phyloP scores from a whole-genome alignment of 192 early-diverging fungal genomes.

The Geosiphon pyriformis region DNA sequence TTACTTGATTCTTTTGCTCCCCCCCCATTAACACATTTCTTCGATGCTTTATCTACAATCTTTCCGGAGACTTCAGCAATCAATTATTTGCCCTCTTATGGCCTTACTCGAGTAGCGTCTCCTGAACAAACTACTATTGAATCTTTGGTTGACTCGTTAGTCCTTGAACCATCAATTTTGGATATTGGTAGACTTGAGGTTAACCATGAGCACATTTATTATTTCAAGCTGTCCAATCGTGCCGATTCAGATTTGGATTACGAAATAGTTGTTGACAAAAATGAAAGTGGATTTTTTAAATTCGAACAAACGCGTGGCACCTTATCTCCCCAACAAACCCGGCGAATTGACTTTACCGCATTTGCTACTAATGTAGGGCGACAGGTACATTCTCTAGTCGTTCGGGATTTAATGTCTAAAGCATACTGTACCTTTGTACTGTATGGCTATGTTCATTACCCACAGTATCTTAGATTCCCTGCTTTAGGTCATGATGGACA shows the following conservation, averaged over 20 bases:
- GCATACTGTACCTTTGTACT: conserved; percentile 40
- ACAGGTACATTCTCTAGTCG: conserved; percentile 43
- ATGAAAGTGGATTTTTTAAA: conserved; percentile 30
- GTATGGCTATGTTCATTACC: conserved; percentile 45
- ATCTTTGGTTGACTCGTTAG: conserved; percentile 27
- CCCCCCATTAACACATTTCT: neutral
- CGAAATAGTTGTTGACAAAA: conserved; percentile 28
- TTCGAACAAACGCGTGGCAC: conserved; percentile 33
- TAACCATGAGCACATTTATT: conserved; percentile 42
- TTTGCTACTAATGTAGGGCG: conserved; percentile 45
- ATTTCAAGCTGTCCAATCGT: conserved; percentile 47
- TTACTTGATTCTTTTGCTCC: neutral
- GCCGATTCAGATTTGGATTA: conserved; percentile 28
- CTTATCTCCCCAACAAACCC: conserved; percentile 48
- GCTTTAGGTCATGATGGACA: conserved; percentile 47
- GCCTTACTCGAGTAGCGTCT: neutral
- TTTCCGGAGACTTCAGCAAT: neutral
- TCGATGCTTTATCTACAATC: neutral
- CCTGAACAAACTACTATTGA: neutral
- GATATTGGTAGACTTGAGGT: conserved; percentile 50
- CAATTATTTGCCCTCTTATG: neutral
- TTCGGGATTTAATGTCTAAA: conserved; percentile 38
- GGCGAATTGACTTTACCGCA: conserved; percentile 53
- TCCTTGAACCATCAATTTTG: conserved; percentile 38
- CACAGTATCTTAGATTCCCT: conserved; percentile 59